phyloP scores from a whole-genome alignment of 495 filamentous ascomycete species.

The Hypoxylon fragiforme region DNA sequence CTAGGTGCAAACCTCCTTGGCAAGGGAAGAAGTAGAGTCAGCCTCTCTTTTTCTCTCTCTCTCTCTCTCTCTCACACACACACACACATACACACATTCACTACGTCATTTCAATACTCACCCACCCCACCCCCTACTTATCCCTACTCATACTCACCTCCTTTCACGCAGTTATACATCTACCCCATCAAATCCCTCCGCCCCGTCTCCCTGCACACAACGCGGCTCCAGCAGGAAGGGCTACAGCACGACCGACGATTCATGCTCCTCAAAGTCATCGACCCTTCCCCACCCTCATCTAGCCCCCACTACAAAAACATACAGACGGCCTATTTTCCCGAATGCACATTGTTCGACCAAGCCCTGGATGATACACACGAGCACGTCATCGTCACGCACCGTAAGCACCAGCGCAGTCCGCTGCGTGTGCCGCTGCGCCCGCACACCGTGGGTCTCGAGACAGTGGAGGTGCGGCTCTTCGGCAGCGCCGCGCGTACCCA shows the following conservation, averaged over 20 bases:
- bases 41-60: too few species aligned
- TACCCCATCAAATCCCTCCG: slow-evolving; percentile 90
- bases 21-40: too few species aligned
- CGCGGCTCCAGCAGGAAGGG: slow-evolving; percentile 65
- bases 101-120: not conserved
- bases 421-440: slow-evolving; percentile 66
- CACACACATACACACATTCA: too few species aligned
- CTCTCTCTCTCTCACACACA: too few species aligned
- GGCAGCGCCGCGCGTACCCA: slow-evolving; percentile 64
- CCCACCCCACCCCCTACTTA: not conserved
- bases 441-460: slow-evolving; percentile 50
- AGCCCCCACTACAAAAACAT: slow-evolving; percentile 59
- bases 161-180: slow-evolving; percentile 66
- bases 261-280: slow-evolving; percentile 67
- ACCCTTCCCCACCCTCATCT: slow-evolving; percentile 21
- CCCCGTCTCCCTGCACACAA: slow-evolving; percentile 58
- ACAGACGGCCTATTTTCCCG: slow-evolving; percentile 64
- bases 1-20: too few species aligned
- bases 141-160: slow-evolving; percentile 4
- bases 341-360: slow-evolving; percentile 70
- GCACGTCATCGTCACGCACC: slow-evolving; percentile 61
- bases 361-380: slow-evolving; percentile 46
- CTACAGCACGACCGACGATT: slow-evolving; percentile 76
- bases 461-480: slow-evolving; percentile 63
- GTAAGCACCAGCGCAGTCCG: slow-evolving; percentile 32